Conservation (phyloP, 2,329 filamentous ascomycete genomes). For the Ophiocordyceps camponoti-saundersi region DNA sequence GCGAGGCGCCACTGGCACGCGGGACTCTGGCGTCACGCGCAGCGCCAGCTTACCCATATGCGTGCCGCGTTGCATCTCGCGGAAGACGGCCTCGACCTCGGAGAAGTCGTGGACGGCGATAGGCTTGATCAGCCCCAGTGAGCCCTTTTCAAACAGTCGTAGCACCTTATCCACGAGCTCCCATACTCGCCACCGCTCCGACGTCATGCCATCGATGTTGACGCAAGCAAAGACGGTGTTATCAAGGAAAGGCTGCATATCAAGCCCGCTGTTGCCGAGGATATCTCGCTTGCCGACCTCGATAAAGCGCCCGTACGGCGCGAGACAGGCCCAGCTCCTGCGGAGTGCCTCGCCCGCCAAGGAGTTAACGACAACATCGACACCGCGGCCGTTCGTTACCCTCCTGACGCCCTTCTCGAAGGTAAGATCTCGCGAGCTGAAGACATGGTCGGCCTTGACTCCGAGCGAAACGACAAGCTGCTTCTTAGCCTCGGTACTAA, state of each 20-base stretch:
- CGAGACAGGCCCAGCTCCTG: background rate
- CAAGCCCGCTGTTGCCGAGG: background rate
- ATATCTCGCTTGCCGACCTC: constrained; percentile 1
- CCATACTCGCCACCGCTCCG: background rate
- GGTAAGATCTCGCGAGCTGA: background rate
- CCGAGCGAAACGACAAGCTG: background rate
- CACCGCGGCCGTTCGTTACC: background rate
- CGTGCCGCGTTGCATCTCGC: background rate
- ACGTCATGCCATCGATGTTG: background rate
- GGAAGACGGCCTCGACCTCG: background rate
- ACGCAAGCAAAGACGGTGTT: background rate
- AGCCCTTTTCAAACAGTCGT: background rate
- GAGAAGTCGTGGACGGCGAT: background rate
- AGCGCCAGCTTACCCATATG: constrained; percentile 1
- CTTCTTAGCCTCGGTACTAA: background rate
- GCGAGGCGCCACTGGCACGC: background rate
- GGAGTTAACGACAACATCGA: constrained; percentile 1
- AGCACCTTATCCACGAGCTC: background rate
- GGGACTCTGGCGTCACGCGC: background rate
- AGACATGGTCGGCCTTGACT: background rate
- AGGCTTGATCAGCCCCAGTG: background rate
- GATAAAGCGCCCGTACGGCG: background rate
- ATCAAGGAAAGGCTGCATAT: background rate
- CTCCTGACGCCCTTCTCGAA: constrained; percentile 1
- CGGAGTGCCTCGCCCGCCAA: background rate